These are phyloP conservation scores for Ophiostoma ulmi DNA, from an alignment of 2,329 filamentous ascomycete species.

Conservation along the genomic window DNA sequence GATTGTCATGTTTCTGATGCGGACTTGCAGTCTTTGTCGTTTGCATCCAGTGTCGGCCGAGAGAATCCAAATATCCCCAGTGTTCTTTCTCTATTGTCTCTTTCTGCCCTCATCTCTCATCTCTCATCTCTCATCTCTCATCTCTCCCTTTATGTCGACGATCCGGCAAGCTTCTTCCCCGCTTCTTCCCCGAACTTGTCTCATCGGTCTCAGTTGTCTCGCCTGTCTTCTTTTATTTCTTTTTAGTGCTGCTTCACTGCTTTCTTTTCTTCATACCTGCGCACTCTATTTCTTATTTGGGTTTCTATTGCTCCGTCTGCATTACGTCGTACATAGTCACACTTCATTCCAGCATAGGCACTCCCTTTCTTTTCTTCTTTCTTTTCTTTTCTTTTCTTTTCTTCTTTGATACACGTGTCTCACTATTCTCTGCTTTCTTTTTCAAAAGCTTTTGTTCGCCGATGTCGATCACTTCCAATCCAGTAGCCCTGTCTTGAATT, in stretches of 20 bases:
- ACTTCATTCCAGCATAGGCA: not conserved
- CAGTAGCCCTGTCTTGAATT: not conserved
- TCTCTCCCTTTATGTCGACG: not conserved
- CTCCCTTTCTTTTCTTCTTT: not conserved
- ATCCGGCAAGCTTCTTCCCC: not conserved
- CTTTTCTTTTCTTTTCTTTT: not conserved
- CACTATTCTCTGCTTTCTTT: not conserved
- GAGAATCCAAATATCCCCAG: not conserved
- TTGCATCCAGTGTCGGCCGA: not conserved
- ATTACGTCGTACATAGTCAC: conserved; percentile 3
- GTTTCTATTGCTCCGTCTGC: not conserved
- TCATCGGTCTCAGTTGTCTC: not conserved
- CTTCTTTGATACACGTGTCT: too few species aligned
- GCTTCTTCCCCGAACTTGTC: not conserved
- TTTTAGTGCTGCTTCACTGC: not conserved
- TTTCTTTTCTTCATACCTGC: not conserved
- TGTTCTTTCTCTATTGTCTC: not conserved
- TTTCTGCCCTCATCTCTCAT: not conserved
- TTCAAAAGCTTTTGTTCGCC: not conserved
- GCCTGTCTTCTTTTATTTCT: not conserved
- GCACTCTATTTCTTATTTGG: conserved; percentile 7
- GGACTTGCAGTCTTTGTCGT: not conserved
- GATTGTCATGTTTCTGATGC: conserved; percentile 2
- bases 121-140: too few species aligned
- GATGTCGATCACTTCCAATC: conserved; percentile 2